Percentiles rank a stretch among this genome's conserved stretches.
Conservation (phyloP, 1,139 yeast species). For the Scheffersomyces lignicola region DNA sequence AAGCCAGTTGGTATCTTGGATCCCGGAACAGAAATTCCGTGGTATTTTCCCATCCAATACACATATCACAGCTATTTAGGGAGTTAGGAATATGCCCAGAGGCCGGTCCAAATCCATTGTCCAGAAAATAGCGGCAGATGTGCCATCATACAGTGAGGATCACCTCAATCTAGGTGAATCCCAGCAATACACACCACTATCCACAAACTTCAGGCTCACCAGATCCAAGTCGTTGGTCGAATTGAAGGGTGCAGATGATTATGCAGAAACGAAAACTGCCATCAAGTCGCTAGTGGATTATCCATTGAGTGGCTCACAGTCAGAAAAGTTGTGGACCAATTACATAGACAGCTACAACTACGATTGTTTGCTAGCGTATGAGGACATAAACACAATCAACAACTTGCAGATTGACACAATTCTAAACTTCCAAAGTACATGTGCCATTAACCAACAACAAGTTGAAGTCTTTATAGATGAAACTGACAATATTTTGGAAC, state of each 20-base stretch:
- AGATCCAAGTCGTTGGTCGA: constrained; percentile 21
- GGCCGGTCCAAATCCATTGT: constrained; percentile 55
- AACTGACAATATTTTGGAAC: constrained; percentile 39
- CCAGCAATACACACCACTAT: background rate
- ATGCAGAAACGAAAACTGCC: background rate
- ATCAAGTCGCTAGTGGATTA: constrained; percentile 5
- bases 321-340: constrained; percentile 28
- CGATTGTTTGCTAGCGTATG: constrained; percentile 34
- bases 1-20: no score
- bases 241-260: background rate
- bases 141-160: constrained; percentile 28
- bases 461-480: constrained; percentile 40
- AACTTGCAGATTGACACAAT: constrained; percentile 30
- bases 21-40: no score
- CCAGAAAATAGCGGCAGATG: constrained; percentile 40
- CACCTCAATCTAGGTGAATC: constrained; percentile 12
- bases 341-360: constrained; percentile 37
- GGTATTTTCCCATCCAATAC: no score
- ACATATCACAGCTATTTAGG: no score
- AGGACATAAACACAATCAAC: constrained; percentile 33
- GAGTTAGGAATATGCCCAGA: constrained; percentile 32
- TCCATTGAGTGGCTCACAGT: constrained; percentile 44
- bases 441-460: constrained; percentile 33
- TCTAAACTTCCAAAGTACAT: constrained; percentile 41
- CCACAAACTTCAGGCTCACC: constrained; percentile 10